These are phyloP conservation scores for Cercis canadensis DNA, from an alignment of 306 rosid genomes.

Conservation along the genomic window DNA sequence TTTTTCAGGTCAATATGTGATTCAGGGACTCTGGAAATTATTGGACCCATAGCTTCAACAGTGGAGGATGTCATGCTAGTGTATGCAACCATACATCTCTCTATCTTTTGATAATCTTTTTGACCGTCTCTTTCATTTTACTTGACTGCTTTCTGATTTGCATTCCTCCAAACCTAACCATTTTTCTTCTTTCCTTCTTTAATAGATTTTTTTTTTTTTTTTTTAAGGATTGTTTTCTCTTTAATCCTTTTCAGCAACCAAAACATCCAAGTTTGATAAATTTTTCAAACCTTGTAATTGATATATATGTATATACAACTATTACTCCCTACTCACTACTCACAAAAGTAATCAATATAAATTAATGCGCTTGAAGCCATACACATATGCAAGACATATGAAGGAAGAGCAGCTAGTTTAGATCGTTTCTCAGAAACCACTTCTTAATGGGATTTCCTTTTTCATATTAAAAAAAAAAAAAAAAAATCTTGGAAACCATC, in stretches of 20 bases:
- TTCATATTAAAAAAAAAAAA: too few species aligned
- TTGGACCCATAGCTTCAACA: constrained; percentile 91
- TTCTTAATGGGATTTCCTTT: too few species aligned
- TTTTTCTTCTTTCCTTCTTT: constrained; percentile 14
- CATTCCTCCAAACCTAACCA: constrained; percentile 2
- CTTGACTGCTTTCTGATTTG: constrained; percentile 24
- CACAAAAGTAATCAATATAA: too few species aligned
- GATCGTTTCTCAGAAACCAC: too few species aligned
- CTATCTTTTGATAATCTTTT: background rate
- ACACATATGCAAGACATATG: too few species aligned
- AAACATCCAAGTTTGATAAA: background rate
- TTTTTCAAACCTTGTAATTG: background rate
- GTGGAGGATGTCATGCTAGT: constrained; percentile 94
- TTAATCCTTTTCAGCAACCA: background rate
- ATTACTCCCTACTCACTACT: too few species aligned
- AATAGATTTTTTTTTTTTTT: background rate
- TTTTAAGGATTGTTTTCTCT: background rate
- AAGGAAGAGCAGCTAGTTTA: too few species aligned
- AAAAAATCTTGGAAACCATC: too few species aligned
- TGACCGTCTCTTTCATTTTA: constrained; percentile 28
- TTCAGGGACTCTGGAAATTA: constrained; percentile 89
- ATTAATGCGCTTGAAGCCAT: too few species aligned
- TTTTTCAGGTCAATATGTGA: constrained; percentile 78
- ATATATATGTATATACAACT: background rate
- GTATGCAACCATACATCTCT: constrained; percentile 55